Conservation (phyloP, 2,329 filamentous ascomycete genomes). For the Botrytis cinerea region DNA sequence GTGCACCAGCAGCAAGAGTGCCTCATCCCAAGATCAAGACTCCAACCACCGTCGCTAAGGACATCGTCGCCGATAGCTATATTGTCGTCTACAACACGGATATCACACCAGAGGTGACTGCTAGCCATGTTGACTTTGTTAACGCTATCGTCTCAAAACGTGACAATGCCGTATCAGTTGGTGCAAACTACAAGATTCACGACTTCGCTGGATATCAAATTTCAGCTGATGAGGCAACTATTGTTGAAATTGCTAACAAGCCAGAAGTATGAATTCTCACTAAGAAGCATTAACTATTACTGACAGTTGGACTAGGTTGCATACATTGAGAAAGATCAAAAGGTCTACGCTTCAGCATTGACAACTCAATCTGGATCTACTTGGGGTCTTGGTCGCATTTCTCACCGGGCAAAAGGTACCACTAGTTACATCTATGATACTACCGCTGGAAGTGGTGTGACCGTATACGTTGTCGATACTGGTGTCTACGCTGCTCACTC, state of each 20-base stretch:
- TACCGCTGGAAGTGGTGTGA: constrained; percentile 41
- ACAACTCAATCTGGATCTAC: constrained; percentile 36
- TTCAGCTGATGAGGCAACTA: constrained; percentile 34
- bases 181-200: constrained; percentile 35
- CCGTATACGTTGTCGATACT: constrained; percentile 45
- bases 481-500: constrained; percentile 42
- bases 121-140: constrained; percentile 52
- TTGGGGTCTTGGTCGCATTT: constrained; percentile 43
- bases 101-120: constrained; percentile 51
- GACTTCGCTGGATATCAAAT: constrained; percentile 38
- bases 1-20: constrained; percentile 29
- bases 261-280: constrained; percentile 33
- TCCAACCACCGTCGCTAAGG: constrained; percentile 50
- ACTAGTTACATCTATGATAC: constrained; percentile 42
- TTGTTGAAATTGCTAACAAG: constrained; percentile 37
- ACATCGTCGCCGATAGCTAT: constrained; percentile 58
- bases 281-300: not conserved
- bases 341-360: constrained; percentile 39
- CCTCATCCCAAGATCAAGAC: constrained; percentile 34
- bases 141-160: constrained; percentile 55
- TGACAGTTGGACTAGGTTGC: constrained; percentile 32
- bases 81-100: constrained; percentile 66
- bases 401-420: constrained; percentile 34
- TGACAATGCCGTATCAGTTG: constrained; percentile 48
- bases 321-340: constrained; percentile 39